phyloP scores from a whole-genome alignment of 225 moss, liverwort and hornwort genomes.

The Sphagnum tenellum region DNA sequence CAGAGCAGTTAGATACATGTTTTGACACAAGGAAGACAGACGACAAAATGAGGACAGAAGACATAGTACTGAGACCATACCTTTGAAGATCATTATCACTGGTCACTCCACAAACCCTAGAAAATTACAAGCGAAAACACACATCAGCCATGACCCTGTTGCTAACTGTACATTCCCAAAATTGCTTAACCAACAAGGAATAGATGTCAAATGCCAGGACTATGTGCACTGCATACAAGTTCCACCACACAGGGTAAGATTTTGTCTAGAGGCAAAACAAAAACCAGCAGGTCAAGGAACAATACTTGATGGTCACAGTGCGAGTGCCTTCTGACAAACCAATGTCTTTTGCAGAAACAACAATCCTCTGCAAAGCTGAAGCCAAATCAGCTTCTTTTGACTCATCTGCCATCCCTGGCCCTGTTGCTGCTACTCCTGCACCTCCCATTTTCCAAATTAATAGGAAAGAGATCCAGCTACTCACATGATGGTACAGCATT shows the following conservation, averaged over 20 bases:
- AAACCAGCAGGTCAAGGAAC: conserved; percentile 1
- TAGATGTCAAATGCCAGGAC: background rate
- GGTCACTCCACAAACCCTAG: conserved; percentile 71
- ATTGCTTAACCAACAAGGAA: background rate
- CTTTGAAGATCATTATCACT: conserved; percentile 71
- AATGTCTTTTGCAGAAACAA: conserved; percentile 35
- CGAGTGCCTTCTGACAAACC: conserved; percentile 60
- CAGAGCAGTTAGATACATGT: background rate
- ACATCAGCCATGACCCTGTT: background rate
- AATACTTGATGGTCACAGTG: conserved; percentile 54
- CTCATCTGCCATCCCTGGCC: conserved; percentile 40
- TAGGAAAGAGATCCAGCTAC: conserved; percentile 2
- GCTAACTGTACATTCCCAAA: background rate
- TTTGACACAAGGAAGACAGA: background rate
- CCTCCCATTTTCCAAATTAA: conserved; percentile 4
- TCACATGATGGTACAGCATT: background rate
- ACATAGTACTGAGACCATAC: conserved; percentile 15
- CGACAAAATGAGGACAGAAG: background rate
- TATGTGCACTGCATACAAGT: background rate
- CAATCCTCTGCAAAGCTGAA: conserved; percentile 40
- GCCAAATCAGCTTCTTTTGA: conserved; percentile 51
- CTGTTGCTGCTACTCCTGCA: conserved; percentile 32
- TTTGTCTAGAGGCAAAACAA: background rate
- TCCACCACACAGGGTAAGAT: background rate
- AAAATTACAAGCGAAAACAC: background rate